Percentiles rank a stretch among this genome's conserved stretches.
phyloP scores from a whole-genome alignment of 352 stramenopile species.

The Plasmopara halstedii region DNA sequence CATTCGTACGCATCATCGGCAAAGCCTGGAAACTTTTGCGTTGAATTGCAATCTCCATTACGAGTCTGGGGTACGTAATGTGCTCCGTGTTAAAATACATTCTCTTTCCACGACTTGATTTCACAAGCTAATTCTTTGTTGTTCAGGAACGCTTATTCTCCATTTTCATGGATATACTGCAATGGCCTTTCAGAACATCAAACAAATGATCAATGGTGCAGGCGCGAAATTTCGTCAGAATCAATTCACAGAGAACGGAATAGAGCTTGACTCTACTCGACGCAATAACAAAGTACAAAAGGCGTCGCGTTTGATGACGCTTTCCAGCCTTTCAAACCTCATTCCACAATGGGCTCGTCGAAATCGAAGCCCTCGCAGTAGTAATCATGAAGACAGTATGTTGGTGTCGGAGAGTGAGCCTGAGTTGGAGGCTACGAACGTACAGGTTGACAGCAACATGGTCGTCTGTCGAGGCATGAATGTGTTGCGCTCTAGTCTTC shows the following conservation, averaged over 20 bases:
- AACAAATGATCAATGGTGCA: slow-evolving; percentile 43
- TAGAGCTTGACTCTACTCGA: slow-evolving; percentile 13
- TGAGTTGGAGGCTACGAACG: slow-evolving; percentile 2
- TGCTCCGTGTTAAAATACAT: too few species aligned
- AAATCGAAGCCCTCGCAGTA: slow-evolving; percentile 22
- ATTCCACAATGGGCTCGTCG: slow-evolving; percentile 26
- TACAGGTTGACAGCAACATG: slow-evolving; percentile 16
- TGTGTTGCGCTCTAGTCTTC: slow-evolving; percentile 23
- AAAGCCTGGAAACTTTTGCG: slow-evolving; percentile 59
- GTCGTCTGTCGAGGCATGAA: slow-evolving; percentile 21
- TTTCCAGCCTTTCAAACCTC: slow-evolving; percentile 28
- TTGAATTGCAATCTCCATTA: slow-evolving; percentile 55
- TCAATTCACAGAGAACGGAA: slow-evolving; percentile 13
- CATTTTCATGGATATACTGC: slow-evolving; percentile 60
- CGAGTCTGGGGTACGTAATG: slow-evolving; percentile 46
- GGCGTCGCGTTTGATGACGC: slow-evolving; percentile 26
- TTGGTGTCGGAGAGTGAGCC: slow-evolving; percentile 17
- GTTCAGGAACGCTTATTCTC: slow-evolving; percentile 57
- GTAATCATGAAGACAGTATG: slow-evolving; percentile 31
- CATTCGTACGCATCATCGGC: slow-evolving; percentile 68
- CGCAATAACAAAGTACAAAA: slow-evolving; percentile 5
- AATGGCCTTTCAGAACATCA: slow-evolving; percentile 34
- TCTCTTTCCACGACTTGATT: too few species aligned
- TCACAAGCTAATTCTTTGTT: not conserved
- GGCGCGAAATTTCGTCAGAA: slow-evolving; percentile 26